Evolutionary conservation across 179 eudicot genomes (phyloP).

Genomic region (Silene coronaria): DNA sequence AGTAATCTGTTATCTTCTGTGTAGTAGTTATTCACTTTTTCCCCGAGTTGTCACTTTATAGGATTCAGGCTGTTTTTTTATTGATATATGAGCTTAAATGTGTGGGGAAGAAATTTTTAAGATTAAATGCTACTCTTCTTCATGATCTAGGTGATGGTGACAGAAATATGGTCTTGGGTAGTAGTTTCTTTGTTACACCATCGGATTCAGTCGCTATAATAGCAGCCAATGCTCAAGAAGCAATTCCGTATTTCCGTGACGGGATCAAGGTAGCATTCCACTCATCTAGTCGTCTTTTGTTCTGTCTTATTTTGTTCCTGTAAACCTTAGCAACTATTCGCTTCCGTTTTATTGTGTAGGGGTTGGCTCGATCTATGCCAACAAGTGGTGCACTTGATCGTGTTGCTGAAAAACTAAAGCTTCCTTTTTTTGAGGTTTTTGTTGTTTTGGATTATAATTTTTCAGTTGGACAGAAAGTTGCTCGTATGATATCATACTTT

Average conservation of each 20-base stretch:
- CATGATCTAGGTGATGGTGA: slow-evolving; percentile 74
- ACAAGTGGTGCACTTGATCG: slow-evolving; percentile 99
- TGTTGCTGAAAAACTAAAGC: slow-evolving; percentile 75
- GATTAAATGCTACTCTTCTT: not conserved
- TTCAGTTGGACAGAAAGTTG: not conserved
- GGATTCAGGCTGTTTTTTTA: slow-evolving; percentile 3
- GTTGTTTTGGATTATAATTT: not conserved
- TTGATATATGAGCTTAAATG: not conserved
- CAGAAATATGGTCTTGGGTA: slow-evolving; percentile 90
- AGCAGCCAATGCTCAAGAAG: slow-evolving; percentile 83
- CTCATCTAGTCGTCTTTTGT: not conserved
- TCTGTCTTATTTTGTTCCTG: not conserved
- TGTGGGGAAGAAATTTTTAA: not conserved
- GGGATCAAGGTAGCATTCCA: slow-evolving; percentile 55
- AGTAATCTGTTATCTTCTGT: not conserved
- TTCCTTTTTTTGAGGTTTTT: slow-evolving; percentile 87
- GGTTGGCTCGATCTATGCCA: slow-evolving; percentile 94
- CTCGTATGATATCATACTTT: not conserved
- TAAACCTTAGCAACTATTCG: not conserved
- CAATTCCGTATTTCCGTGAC: slow-evolving; percentile 70
- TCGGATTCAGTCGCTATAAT: slow-evolving; percentile 93
- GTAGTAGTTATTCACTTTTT: not conserved
- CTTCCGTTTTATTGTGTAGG: slow-evolving; percentile 27
- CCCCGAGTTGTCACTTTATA: not conserved
- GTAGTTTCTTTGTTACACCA: slow-evolving; percentile 79